A percentile compares a stretch with the other conserved stretches of the same genome.
phyloP scores from a whole-genome alignment of 1,284 basidiomycete genomes.

The Neonothopanus nambi region DNA sequence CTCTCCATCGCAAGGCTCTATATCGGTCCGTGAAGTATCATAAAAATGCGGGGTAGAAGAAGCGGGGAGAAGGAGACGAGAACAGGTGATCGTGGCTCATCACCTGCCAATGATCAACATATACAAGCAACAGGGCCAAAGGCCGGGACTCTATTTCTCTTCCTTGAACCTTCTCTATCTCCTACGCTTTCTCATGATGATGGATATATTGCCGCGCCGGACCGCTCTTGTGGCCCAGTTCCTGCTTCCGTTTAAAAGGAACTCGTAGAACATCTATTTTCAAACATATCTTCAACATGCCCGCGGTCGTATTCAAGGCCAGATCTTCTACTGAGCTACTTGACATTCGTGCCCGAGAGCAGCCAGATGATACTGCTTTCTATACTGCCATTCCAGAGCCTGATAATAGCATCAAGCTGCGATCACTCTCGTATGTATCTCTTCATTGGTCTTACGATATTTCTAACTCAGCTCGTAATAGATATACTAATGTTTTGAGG shows the following conservation, averaged over 20 bases:
- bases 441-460: neutral
- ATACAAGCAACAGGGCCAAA: neutral
- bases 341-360: conserved; percentile 21
- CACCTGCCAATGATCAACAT: neutral
- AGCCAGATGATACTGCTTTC: conserved; percentile 23
- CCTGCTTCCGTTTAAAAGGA: too few species aligned
- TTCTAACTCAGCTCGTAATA: conserved; percentile 5
- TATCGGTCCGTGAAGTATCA: too few species aligned
- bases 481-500: conserved; percentile 33
- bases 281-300: conserved; percentile 1
- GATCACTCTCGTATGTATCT: conserved; percentile 20
- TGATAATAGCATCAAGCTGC: conserved; percentile 19
- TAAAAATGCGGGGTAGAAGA: too few species aligned
- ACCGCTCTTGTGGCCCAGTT: too few species aligned
- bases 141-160: neutral
- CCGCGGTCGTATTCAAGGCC: conserved; percentile 12
- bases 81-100: too few species aligned
- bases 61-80: too few species aligned
- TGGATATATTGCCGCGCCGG: too few species aligned
- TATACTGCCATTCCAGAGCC: conserved; percentile 24
- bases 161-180: too few species aligned
- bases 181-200: too few species aligned
- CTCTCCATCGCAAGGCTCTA: too few species aligned
- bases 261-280: neutral
- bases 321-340: conserved; percentile 15